Evolutionary conservation across 352 stramenopile genomes (phyloP).

Genomic region (Phytophthora litchii): DNA sequence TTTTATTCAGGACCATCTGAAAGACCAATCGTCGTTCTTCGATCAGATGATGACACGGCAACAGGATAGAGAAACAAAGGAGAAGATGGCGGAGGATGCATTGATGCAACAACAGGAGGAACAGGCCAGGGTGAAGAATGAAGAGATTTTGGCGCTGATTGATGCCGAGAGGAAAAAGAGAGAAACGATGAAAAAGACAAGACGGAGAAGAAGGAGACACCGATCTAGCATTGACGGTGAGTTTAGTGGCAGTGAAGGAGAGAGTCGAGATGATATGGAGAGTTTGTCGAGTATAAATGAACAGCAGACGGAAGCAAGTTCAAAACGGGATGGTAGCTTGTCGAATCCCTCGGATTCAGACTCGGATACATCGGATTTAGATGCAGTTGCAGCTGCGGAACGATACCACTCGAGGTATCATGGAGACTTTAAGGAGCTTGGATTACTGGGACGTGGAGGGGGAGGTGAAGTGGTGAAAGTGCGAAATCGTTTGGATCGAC

Average conservation of each 20-base stretch:
- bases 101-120: constrained; percentile 62
- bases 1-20: constrained; percentile 82
- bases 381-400: constrained; percentile 42
- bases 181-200: constrained; percentile 66
- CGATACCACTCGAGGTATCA: constrained; percentile 81
- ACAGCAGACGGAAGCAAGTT: constrained; percentile 36
- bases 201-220: constrained; percentile 47
- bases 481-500: constrained; percentile 79
- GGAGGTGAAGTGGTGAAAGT: constrained; percentile 88
- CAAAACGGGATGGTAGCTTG: constrained; percentile 19
- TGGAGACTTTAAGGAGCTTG: constrained; percentile 87
- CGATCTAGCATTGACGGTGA: constrained; percentile 66
- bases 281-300: constrained; percentile 47
- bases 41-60: constrained; percentile 89
- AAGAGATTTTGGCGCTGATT: constrained; percentile 82
- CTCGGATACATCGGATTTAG: constrained; percentile 48
- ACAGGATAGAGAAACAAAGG: constrained; percentile 62
- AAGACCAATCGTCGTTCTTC: constrained; percentile 88
- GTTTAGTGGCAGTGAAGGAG: constrained; percentile 37
- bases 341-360: constrained; percentile 50
- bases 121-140: constrained; percentile 64
- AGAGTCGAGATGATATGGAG: constrained; percentile 41
- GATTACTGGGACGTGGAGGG: constrained; percentile 78
- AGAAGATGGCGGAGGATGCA: constrained; percentile 67
- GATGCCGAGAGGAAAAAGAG: constrained; percentile 76